Base-by-base conservation (phyloP, 2,329 filamentous ascomycete genomes). In the Pseudofabraea citricarpa region DNA sequence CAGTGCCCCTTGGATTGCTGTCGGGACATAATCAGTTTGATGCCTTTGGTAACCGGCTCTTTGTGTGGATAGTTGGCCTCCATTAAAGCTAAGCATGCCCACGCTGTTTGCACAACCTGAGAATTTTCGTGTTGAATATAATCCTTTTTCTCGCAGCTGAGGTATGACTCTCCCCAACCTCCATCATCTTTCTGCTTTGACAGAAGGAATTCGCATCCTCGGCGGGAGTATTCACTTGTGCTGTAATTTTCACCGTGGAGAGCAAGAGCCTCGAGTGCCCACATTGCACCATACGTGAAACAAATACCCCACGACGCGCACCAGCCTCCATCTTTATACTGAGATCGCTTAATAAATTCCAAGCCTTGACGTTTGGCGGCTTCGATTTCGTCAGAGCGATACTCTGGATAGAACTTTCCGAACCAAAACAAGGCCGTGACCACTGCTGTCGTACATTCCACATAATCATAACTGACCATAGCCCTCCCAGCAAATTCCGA, bases 381-480 rank as follows among this genome's bases (percentile, higher is more conserved):
- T 7, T 77, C 71, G 52, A 98, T 91, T 47, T 97, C 91, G 0
- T 75, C 64, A 0, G 77, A 61, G 39, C 91, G 79, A 64, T 98
- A 95, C 21, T 84, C 71, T 0, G 91, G 89, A 72, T 89, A 94
- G 62, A 86, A 75, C 57, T 85, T 76, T 53, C 79, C 77, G 71
- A 97, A 97, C 2, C 91, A 73, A 4, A 84, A 85, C 16, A 98
- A 72, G 0, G 87, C 90, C 1, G 88, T 96, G 3, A 98, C 86
- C 22, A 90, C 89, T 1, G 93, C 90, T 2, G 93, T 97, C 1
- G 93, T 98, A 70, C 93, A 98, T 65, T 98, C 93, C 0, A 91
- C 90, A 59, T 98, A 97, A 63, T 95, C 89, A 63, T 98, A 98
- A 61, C 97, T 90, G 42, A 98, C 85, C 93, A 98, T 98, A 68